Evolutionary conservation across 306 rosid genomes (phyloP), one percentile per base, ranked within the genome.

Genomic region (Morella rubra): DNA sequence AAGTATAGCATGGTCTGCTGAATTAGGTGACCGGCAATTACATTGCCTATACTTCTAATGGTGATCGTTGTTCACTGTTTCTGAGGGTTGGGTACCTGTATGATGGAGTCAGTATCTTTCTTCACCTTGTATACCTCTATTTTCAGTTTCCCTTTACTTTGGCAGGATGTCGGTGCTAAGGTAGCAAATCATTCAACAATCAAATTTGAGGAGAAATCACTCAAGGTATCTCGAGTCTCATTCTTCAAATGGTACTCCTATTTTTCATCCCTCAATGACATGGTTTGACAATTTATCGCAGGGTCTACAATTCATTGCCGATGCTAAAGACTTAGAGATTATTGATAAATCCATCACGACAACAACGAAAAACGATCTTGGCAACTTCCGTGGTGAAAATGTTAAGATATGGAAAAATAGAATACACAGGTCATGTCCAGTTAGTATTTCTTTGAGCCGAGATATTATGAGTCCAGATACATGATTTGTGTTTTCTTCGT

Each of bases 281-380:
- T 54, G 40, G 10, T 20, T 6, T 12, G 1, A 71, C 42, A 6
- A 41, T 18, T 13, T n/a, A 60, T 24, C 64, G 47, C 87, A 87
- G 91, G 91, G 91, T 44, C 89, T 87, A 20, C 87, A 80, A 67
- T 87, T 85, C 80, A 40, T 87, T 45, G 75, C 89, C 7, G 87
- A 87, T 67, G 66, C 74, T 42, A 67, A 77, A 44, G 89, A 83
- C 40, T 53, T 67, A 6, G 65, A 8, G 62, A 13, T 56, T 14
- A 52, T 24, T 5, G 65, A 76, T 75, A 80, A 67, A 44, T 50
- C 74, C 55, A 61, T 6, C 5, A 24, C 50, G 69, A 76, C 49
- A 58, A 3, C 65, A 1, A 75, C 44, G 50, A 47, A 67, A 40
- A 77, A 16, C 50, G 85, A 68, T 46, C 53, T 59, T 53, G 59